Evolutionary conservation across 2,329 filamentous ascomycete species (phyloP).

Genomic region (Phyllosticta citribraziliensis): DNA sequence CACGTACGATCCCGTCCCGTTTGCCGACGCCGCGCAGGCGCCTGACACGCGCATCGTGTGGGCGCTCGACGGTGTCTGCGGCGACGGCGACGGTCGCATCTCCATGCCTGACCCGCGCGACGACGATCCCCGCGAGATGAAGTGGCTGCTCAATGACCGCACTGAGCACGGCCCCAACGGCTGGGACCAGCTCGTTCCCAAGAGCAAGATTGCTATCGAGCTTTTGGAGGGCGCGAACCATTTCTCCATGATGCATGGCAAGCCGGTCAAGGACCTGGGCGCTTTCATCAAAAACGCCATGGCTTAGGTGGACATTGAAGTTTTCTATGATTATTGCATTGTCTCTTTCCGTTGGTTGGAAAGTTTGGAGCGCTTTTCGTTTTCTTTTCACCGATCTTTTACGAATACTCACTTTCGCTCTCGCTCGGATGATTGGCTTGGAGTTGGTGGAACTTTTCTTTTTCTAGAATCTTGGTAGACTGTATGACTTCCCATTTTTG

Average conservation of each 20-base stretch:
- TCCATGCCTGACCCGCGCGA: slow-evolving; percentile 30
- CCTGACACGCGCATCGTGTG: slow-evolving; percentile 38
- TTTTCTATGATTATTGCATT: neutral
- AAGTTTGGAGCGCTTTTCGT: neutral
- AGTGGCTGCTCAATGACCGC: slow-evolving; percentile 39
- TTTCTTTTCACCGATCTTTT: neutral
- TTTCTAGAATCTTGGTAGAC: neutral
- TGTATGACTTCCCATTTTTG: neutral
- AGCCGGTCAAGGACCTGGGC: slow-evolving; percentile 3
- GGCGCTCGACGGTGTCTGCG: slow-evolving; percentile 39
- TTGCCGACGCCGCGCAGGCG: slow-evolving; percentile 16
- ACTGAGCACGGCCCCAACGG: slow-evolving; percentile 39
- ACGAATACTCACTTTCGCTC: neutral
- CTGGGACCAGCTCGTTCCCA: slow-evolving; percentile 36
- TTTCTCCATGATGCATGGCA: slow-evolving; percentile 30
- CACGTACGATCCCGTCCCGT: slow-evolving; percentile 29
- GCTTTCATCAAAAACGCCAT: neutral
- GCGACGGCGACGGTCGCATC: slow-evolving; percentile 12
- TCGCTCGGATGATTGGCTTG: neutral
- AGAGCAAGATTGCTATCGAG: slow-evolving; percentile 22
- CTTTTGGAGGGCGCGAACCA: slow-evolving; percentile 28
- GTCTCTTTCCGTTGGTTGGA: neutral
- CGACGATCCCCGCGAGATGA: slow-evolving; percentile 38
- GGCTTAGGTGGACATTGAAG: neutral
- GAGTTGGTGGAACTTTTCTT: neutral